Base-by-base conservation (phyloP, 2,329 filamentous ascomycete genomes). In the Penicillium verrucosum region DNA sequence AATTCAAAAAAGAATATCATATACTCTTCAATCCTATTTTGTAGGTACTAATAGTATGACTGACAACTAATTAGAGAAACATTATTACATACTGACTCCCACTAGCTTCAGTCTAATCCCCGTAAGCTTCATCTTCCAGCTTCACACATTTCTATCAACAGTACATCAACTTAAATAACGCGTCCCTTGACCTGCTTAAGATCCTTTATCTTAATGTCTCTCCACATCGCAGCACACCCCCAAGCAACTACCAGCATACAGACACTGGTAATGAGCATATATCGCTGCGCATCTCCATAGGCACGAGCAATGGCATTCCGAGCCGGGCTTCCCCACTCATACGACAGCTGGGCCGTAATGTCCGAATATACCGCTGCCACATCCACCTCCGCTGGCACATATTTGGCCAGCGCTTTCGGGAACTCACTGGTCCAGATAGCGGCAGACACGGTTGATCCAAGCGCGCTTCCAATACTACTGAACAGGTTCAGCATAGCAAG, bases 251-350 rank as follows among this genome's bases (percentile, higher is more conserved):
- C 71, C 56, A 79, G 66, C 14, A 81, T 63, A 55, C 77, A 79
- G 32, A 81, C 77, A 14, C 79, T 79, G 1, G 77, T 75, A 51
- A 81, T 80, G 56, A 78, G 80, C 14, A 82, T 69, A 36, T 81
- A 58, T 5, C 74, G 64, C 65, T 82, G 79, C 1, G 75, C 72
- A 56, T 78, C 69, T 51, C 71, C 72, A 57, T 80, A 82, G 2
- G 75, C 73, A 10, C 67, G 63, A 27, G 80, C 73, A 5, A 77
- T 74, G 0, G 71, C 75, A 32, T 75, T 71, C n/a, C 79, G 73
- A 30, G 74, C 69, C 0, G 70, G 68, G 0, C 78, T 80, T 3
- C 78, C 80, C 0, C 36, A 54, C 4, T 23, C 27, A 21, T 54
- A 54, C 18, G 51, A 54, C 16, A 54, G 44, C 27, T 54, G 51